Evolutionary conservation across 148 eudicot genomes (phyloP).

Genomic region (Dysphania ambrosioides): DNA sequence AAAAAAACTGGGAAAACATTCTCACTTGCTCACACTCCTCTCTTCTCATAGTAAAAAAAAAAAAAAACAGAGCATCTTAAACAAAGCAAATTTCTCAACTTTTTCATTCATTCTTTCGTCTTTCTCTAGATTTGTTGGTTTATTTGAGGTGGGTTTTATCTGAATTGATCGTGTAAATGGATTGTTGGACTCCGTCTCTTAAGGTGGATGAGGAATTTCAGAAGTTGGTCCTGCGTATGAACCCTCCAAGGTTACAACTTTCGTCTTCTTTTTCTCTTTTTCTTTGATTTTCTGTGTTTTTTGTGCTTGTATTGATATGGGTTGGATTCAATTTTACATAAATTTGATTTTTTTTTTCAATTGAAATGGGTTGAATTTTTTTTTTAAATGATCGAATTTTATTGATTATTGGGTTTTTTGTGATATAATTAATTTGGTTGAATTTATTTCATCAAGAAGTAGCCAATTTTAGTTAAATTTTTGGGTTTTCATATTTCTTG

Average conservation of each 20-base stretch:
- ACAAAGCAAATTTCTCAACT: not conserved
- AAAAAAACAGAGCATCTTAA: not conserved
- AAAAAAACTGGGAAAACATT: not conserved
- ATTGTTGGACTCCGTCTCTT: constrained; percentile 55
- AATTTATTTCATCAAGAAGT: too few species aligned
- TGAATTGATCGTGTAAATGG: constrained; percentile 37
- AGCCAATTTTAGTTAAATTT: not conserved
- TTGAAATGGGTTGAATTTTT: not conserved
- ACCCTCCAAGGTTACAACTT: constrained; percentile 64
- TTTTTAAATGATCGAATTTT: not conserved
- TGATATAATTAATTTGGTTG: not conserved
- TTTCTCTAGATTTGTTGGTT: not conserved
- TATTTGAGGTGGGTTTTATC: not conserved
- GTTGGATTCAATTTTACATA: constrained; percentile 11
- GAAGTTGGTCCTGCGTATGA: constrained; percentile 78
- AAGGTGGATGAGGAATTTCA: constrained; percentile 71
- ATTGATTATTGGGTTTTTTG: constrained; percentile 6
- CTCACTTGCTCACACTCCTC: constrained; percentile 14
- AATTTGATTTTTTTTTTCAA: not conserved
- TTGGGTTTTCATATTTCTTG: not conserved
- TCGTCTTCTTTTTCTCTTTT: not conserved
- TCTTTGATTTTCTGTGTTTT: not conserved
- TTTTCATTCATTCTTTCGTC: not conserved
- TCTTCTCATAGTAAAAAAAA: not conserved
- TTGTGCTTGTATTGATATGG: constrained; percentile 11